Evolutionary conservation across 768 basidiomycete species (phyloP).

Genomic region (Lentinula edodes): DNA sequence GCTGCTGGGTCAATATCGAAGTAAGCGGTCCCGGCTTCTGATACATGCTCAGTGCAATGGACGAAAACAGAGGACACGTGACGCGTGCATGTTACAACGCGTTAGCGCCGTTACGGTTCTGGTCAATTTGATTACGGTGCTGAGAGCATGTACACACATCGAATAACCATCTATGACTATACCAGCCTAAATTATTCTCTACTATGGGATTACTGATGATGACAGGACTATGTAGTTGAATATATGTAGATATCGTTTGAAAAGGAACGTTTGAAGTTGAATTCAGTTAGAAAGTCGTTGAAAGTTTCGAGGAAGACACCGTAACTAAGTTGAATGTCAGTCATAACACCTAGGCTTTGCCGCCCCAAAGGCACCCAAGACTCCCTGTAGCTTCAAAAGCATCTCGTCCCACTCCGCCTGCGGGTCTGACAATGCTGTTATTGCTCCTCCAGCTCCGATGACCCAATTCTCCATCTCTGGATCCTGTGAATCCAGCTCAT

Average conservation of each 20-base stretch:
- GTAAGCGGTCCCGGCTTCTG: not conserved
- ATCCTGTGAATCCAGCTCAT: conserved; percentile 26
- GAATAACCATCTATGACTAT: too few species aligned
- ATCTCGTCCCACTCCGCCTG: conserved; percentile 95
- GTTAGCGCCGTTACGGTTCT: too few species aligned
- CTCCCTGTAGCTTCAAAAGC: conserved; percentile 77
- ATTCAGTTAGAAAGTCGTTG: not conserved
- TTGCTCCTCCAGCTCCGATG: conserved; percentile 93
- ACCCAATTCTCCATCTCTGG: conserved; percentile 53
- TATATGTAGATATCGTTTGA: not conserved
- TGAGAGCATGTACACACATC: too few species aligned
- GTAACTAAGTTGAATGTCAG: not conserved
- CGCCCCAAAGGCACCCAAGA: conserved; percentile 57
- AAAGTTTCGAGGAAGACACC: not conserved
- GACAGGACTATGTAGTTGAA: not conserved
- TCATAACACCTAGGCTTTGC: conserved; percentile 11
- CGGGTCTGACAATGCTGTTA: conserved; percentile 86
- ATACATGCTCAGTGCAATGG: not conserved
- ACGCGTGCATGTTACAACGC: not conserved
- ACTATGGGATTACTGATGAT: not conserved
- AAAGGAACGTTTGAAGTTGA: conserved; percentile 2
- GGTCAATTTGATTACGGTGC: too few species aligned
- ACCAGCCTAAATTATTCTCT: too few species aligned
- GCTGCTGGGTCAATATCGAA: conserved; percentile 10
- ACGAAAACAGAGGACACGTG: not conserved